Percentiles rank a stretch among this genome's conserved stretches.
These are phyloP conservation scores for Umbilicus rupestris DNA, from an alignment of 164 flowering plant species.

Conservation along the genomic window DNA sequence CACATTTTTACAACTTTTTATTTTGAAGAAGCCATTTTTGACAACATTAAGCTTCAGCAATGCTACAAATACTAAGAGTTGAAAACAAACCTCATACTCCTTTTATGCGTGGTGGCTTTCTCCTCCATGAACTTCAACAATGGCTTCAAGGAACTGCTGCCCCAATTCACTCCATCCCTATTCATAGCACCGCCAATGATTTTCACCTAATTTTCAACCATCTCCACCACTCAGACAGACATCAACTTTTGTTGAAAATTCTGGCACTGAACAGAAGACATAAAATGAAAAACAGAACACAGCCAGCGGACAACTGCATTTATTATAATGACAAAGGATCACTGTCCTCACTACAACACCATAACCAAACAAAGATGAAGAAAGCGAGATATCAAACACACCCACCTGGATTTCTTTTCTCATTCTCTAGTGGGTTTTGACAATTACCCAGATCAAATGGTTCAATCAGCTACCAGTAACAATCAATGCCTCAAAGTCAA, in stretches of 20 bases:
- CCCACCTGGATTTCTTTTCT: background rate
- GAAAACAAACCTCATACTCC: background rate
- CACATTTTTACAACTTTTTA: background rate
- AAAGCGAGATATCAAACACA: background rate
- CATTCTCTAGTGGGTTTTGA: background rate
- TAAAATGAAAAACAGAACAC: background rate
- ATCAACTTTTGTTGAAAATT: background rate
- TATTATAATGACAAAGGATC: slow-evolving; percentile 1
- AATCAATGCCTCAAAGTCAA: background rate
- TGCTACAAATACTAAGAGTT: background rate
- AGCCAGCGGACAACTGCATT: slow-evolving; percentile 4
- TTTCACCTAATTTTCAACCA: slow-evolving; percentile 1
- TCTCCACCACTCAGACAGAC: background rate
- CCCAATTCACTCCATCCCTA: slow-evolving; percentile 25
- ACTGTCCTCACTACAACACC: background rate
- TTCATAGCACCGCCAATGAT: background rate
- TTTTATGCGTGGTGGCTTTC: slow-evolving; percentile 24
- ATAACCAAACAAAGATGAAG: background rate
- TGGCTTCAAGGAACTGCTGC: slow-evolving; percentile 25
- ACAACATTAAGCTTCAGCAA: background rate
- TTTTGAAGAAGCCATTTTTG: no score
- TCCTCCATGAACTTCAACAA: slow-evolving; percentile 25
- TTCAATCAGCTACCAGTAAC: background rate
- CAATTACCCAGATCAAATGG: background rate
- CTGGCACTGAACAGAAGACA: background rate